Conservation (phyloP, 139 green algal genomes). For the Tetraselmis chui region DNA sequence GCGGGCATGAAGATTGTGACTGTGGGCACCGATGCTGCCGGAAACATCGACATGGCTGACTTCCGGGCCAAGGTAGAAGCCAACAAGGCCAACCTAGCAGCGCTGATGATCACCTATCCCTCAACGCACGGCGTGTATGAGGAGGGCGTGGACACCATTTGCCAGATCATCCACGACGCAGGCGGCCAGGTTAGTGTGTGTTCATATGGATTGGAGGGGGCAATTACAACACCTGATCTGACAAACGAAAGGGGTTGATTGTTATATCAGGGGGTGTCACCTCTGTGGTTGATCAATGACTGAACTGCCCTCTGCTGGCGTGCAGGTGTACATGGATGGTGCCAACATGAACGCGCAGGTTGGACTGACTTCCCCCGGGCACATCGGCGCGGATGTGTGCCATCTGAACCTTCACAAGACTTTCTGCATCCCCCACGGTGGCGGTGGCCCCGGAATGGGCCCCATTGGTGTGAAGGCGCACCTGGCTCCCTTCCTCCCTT, state of each 20-base stretch:
- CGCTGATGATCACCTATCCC: constrained; percentile 99
- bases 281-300: no score
- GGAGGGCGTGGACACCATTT: constrained; percentile 94
- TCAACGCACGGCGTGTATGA: constrained; percentile 98
- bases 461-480: constrained; percentile 93
- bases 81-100: constrained; percentile 86
- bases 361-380: constrained; percentile 89
- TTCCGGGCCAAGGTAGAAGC: constrained; percentile 72
- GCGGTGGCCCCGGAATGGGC: constrained; percentile 83
- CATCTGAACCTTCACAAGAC: constrained; percentile 99
- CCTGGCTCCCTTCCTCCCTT: constrained; percentile 93
- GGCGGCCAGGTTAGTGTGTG: constrained; percentile 76
- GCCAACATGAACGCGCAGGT: constrained; percentile 99
- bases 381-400: constrained; percentile 98
- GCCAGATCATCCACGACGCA: constrained; percentile 87
- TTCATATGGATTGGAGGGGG: no score
- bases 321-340: constrained; percentile 99
- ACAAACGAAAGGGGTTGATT: no score
- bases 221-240: no score
- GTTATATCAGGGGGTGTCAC: no score
- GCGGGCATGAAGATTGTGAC: constrained; percentile 93
- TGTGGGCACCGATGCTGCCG: constrained; percentile 67
- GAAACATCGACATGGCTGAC: constrained; percentile 93
- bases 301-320: no score
- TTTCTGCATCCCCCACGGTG: constrained; percentile 99